Percentiles rank a stretch among this genome's conserved stretches.
phyloP scores from a whole-genome alignment of 257 asterid genomes.

The Przewalskia tangutica region DNA sequence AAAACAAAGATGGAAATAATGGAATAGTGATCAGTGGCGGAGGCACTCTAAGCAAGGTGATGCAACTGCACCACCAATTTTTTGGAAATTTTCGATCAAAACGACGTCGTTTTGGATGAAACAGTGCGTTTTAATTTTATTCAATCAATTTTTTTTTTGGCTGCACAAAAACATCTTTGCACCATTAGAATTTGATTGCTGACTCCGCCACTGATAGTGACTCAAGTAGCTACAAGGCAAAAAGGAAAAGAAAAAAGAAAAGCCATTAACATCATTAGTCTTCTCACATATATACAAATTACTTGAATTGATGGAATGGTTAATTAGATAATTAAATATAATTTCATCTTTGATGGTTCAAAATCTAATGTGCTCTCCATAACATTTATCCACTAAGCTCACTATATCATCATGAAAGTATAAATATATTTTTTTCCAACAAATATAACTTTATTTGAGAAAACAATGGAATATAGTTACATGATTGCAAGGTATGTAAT shows the following conservation, averaged over 20 bases:
- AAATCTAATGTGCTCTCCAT: neutral
- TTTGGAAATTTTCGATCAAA: too few relatives aligned
- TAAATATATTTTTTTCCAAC: too few relatives aligned
- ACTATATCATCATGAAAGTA: neutral
- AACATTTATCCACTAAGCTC: neutral
- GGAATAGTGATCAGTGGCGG: neutral
- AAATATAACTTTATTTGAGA: neutral
- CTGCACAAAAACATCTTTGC: too few relatives aligned
- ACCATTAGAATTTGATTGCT: too few relatives aligned
- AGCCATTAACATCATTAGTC: neutral
- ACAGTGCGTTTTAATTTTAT: too few relatives aligned
- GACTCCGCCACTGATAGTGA: too few relatives aligned
- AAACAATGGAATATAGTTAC: neutral
- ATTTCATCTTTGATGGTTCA: too few relatives aligned
- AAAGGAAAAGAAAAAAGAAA: neutral
- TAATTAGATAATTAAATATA: neutral
- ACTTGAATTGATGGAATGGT: neutral
- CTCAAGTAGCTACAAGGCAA: neutral
- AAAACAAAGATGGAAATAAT: neutral
- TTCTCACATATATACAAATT: too few relatives aligned
- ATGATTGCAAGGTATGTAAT: neutral
- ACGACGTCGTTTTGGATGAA: too few relatives aligned
- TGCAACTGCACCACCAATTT: too few relatives aligned
- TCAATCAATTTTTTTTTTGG: too few relatives aligned
- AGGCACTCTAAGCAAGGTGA: too few relatives aligned